Evolutionary conservation across 2,329 filamentous ascomycete species (phyloP).

Genomic region (Ceratocystis papillata): DNA sequence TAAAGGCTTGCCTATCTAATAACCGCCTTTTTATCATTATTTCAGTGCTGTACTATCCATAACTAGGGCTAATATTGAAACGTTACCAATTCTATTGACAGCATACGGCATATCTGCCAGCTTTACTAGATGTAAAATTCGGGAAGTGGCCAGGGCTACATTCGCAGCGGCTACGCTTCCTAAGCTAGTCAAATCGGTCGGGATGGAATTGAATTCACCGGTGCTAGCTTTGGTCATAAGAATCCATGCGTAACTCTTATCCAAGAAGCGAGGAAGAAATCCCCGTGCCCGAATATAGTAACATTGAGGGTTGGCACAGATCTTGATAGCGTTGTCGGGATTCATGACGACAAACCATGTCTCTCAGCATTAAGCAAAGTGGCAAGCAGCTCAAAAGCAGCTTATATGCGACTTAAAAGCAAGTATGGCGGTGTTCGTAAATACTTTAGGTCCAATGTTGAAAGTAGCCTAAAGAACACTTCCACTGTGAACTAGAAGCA

Average conservation of each 20-base stretch:
- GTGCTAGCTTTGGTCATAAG: conserved; percentile 30
- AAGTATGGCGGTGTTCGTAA: conserved; percentile 24
- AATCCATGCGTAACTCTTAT: conserved; percentile 30
- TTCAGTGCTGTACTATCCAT: not conserved
- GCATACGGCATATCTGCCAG: conserved; percentile 27
- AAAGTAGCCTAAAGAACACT: conserved; percentile 28
- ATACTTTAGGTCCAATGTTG: conserved; percentile 29
- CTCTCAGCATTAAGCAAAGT: not conserved
- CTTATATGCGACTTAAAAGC: conserved; percentile 13
- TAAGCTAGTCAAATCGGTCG: conserved; percentile 29
- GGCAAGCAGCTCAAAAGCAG: not conserved
- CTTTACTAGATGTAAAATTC: conserved; percentile 28
- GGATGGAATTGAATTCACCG: conserved; percentile 28
- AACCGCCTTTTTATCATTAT: not conserved
- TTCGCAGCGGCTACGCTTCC: conserved; percentile 30
- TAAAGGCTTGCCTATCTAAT: not conserved
- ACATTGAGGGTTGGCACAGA: conserved; percentile 29
- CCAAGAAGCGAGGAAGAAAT: conserved; percentile 28
- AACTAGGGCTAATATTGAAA: conserved; percentile 17
- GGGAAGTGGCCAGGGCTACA: conserved; percentile 30
- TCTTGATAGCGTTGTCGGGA: conserved; percentile 25
- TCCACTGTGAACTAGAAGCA: conserved; percentile 28
- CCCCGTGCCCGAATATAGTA: conserved; percentile 23
- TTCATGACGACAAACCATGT: conserved; percentile 23
- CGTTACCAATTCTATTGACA: conserved; percentile 26